Base-by-base conservation (phyloP, 139 green algal genomes). In the Protoeuglena noctilucae region DNA sequence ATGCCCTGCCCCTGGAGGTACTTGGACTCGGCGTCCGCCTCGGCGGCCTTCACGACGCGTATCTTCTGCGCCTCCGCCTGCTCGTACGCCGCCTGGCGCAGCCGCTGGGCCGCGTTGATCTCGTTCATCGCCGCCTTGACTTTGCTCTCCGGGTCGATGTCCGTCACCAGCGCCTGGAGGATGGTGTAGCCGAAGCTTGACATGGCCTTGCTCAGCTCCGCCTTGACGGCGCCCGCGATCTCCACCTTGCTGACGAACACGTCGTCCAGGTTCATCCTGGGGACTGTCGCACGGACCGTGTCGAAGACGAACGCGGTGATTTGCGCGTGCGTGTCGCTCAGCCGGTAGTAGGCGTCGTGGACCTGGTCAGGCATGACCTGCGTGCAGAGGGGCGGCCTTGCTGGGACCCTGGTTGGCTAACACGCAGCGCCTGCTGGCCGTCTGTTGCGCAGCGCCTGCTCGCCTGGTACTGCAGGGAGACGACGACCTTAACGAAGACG, bases 61-160 rank as follows among this genome's bases (percentile, higher is more conserved):
- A 93, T 73, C 76, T 94, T 89, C 27, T 81, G 71, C 0, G 83
- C 83, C 66, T 93, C 83, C 22, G 76, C 82, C 57, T 86, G 75
- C 58, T 93, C 75, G 22, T 74, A 54, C 14, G 82, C 76, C 4
- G 82, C 82, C 31, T 81, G 50, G 9, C 83, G 70, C 52, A 83
- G 41, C 19, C 83, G 63, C 40, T 78, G 71, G 4, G 73, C 71
- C 2, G 78, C 80, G 58, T 93, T 92, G 72, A 93, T 93, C 52
- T 92, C 82, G 61, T 93, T 93, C 83, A 93, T 93, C 30, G 81
- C 76, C 1, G 40, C 46, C 53, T 79, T 77, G 12, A 77, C 72
- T 54, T 83, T 84, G 9, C 57, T 17, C 0, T 77, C 84, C 3
- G 84, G 84, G 51, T 81, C 75, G 43, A 93, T 91, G 67, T 90